Evolutionary conservation across 306 rosid genomes (phyloP), one percentile per base, ranked within the genome.

Genomic region (Dryas octopetala): DNA sequence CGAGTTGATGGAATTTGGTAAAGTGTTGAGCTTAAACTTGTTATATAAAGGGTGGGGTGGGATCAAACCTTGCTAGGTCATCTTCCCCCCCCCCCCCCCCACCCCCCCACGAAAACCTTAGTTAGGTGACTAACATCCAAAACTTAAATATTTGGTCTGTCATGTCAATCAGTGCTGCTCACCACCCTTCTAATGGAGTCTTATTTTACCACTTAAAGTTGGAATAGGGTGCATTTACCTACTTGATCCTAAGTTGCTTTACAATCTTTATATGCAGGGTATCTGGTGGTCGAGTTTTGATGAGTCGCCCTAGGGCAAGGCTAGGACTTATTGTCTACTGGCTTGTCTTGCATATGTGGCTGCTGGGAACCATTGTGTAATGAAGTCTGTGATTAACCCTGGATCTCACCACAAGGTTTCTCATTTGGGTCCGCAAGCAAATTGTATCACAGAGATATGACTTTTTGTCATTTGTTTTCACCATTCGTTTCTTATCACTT

Each of bases 1-100:
- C 92, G 96, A 62, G 68, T 96, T 63, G 99, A 96, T 85, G 98
- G 99, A 89, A 79, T 92, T 76, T 96, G 99, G 99, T 96, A 96
- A 66, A 43, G 69, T 70, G 62, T 57, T 78, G 40, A 54, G 13
- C 71, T 48, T 66, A 13, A 60, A 15, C 67, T 14, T 46, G 7
- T 13, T 55, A 4, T 6, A 54, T 11, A 55, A 44, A 19, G 41
- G 41, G 17, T 70, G 5, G 52, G 59, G 75, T 13, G 47, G 43
- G 62, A 19, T 43, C 65, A 71, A 9, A 43, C 15, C 53, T 38
- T 44, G 40, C 54, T 11, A n/a, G 17, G 6, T 9, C 14, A 23
- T 70, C 5, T 14, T 4, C 14, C 23, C 15, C 9, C 14, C 23
- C 15, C 17, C 6, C 17, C n/a, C n/a, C n/a, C n/a, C n/a, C n/a